These are phyloP conservation scores for Triglochin maritima DNA, from an alignment of 106 monocot species.

Conservation along the genomic window DNA sequence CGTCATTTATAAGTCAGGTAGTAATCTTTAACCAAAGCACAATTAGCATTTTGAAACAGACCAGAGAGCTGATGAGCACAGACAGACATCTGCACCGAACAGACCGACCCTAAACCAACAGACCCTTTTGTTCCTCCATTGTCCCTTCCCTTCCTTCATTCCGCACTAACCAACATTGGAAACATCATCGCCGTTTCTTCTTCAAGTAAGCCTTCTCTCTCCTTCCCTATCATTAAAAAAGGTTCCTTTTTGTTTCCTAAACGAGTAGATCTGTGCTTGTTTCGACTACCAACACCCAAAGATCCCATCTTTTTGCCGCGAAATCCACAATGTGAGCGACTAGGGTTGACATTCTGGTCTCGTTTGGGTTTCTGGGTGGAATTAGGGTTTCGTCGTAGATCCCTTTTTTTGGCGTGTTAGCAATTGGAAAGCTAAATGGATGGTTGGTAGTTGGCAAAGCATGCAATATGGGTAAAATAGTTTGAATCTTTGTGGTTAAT, in stretches of 20 bases:
- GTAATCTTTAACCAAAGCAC: too few relatives aligned
- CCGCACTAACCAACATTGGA: not conserved
- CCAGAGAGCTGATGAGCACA: too few relatives aligned
- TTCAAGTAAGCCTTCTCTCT: not conserved
- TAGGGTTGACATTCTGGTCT: not conserved
- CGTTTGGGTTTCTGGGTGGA: not conserved
- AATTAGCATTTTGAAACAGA: too few relatives aligned
- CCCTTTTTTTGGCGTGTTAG: not conserved
- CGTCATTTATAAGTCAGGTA: too few relatives aligned
- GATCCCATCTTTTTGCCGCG: not conserved
- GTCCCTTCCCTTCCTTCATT: not conserved
- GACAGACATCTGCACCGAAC: too few relatives aligned
- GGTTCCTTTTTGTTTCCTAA: too few relatives aligned
- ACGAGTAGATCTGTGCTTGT: too few relatives aligned
- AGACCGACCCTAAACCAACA: too few relatives aligned
- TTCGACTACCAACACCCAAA: not conserved
- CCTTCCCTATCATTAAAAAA: not conserved
- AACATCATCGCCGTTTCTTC: not conserved
- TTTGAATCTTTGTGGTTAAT: constrained; percentile 1
- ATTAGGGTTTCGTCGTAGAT: constrained; percentile 3
- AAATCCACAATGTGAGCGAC: not conserved
- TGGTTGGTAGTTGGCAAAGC: not conserved
- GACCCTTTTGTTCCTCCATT: not conserved
- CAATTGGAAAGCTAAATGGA: not conserved
- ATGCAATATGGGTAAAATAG: constrained; percentile 1